Percentiles rank a stretch among this genome's conserved stretches.
Evolutionary conservation across 495 filamentous ascomycete genomes (phyloP).

Genomic region (Daldinia loculata): DNA sequence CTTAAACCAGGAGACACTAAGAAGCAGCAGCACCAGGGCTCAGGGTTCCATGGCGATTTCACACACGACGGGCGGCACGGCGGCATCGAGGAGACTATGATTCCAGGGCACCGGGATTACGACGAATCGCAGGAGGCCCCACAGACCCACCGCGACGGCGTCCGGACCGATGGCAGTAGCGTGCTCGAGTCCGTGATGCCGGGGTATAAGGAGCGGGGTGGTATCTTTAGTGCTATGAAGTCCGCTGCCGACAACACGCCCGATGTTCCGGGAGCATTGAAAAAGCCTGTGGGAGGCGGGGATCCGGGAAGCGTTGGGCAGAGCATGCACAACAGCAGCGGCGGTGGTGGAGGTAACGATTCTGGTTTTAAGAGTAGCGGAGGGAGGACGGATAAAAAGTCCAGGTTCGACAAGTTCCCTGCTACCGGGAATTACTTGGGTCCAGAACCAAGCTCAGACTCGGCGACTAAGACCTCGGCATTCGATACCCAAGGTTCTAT

Average conservation of each 20-base stretch:
- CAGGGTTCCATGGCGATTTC: conserved; percentile 6
- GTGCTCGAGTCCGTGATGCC: conserved; percentile 26
- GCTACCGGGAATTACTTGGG: conserved; percentile 20
- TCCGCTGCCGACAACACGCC: conserved; percentile 10
- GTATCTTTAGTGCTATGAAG: conserved; percentile 17
- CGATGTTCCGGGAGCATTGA: conserved; percentile 10
- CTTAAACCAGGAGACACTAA: conserved; percentile 35
- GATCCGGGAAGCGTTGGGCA: conserved; percentile 8
- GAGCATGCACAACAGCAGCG: background rate
- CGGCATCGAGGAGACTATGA: conserved; percentile 27
- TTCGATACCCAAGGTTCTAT: conserved; percentile 50
- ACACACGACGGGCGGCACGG: conserved; percentile 33
- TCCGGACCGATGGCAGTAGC: background rate
- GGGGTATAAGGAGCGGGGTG: conserved; percentile 14
- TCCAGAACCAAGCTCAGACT: background rate
- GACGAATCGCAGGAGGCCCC: conserved; percentile 22
- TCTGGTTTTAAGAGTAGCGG: conserved; percentile 11
- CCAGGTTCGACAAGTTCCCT: conserved; percentile 23
- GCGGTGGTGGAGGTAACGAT: background rate
- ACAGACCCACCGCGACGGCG: conserved; percentile 6
- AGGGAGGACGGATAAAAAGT: conserved; percentile 16
- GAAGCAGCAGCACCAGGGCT: conserved; percentile 17
- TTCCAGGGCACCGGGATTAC: conserved; percentile 27
- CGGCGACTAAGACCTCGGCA: conserved; percentile 36
- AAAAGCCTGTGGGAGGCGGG: conserved; percentile 7